Conservation (phyloP, 2,329 filamentous ascomycete species). For the Phialocephala subalpina region DNA sequence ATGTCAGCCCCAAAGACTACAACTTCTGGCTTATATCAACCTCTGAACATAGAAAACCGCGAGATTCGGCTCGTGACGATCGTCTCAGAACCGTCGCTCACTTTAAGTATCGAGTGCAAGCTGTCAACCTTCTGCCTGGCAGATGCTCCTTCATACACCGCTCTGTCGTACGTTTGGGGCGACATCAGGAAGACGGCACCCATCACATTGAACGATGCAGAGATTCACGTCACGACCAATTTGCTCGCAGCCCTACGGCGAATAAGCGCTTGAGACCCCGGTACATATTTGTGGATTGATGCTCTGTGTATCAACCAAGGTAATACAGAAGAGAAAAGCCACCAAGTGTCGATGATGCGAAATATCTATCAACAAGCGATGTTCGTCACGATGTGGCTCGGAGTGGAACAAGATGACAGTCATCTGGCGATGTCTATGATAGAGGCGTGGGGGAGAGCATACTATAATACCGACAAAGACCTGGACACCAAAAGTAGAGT, state of each 20-base stretch:
- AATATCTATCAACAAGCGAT: neutral
- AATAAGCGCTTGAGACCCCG: neutral
- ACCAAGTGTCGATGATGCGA: neutral
- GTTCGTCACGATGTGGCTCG: neutral
- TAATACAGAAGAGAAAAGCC: neutral
- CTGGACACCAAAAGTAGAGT: neutral
- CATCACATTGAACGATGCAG: neutral
- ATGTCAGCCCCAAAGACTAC: too few species aligned
- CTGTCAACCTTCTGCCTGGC: too few species aligned
- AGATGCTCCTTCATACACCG: too few species aligned
- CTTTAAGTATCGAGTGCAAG: too few species aligned
- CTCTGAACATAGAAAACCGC: too few species aligned
- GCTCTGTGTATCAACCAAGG: slow-evolving; percentile 1
- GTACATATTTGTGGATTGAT: slow-evolving; percentile 3
- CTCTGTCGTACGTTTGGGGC: neutral
- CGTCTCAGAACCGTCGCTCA: too few species aligned
- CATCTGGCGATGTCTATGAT: neutral
- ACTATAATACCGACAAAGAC: neutral
- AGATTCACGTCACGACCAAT: neutral
- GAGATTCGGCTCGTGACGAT: too few species aligned
- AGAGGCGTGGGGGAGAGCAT: too few species aligned
- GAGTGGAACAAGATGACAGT: neutral
- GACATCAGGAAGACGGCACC: neutral
- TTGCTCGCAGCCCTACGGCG: neutral
- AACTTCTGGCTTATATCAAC: too few species aligned